Conservation (phyloP, 202 grass and related monocot genomes). For the Schoenoplectus triqueter region DNA sequence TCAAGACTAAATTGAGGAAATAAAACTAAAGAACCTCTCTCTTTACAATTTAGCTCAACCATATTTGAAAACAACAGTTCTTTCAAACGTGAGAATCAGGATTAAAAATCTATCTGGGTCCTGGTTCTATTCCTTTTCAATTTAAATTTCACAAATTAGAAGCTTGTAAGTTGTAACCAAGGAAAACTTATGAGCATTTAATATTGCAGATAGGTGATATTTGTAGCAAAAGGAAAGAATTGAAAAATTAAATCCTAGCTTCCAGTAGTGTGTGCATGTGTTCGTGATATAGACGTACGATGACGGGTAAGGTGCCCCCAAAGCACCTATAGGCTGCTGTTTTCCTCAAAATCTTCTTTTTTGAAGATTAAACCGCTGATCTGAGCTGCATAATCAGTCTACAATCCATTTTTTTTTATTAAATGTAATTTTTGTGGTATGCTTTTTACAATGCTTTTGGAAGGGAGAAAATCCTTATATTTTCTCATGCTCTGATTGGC, state of each 20-base stretch:
- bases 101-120: neutral
- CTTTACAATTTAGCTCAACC: constrained; percentile 8
- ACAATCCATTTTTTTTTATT: neutral
- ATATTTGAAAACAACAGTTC: neutral
- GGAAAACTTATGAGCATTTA: neutral
- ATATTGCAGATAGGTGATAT: constrained; percentile 5
- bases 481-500: neutral
- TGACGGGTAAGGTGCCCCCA: neutral
- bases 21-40: neutral
- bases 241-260: neutral
- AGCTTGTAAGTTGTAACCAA: neutral
- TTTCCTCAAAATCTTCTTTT: neutral
- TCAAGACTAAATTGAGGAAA: neutral
- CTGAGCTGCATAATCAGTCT: neutral
- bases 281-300: neutral
- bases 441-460: neutral
- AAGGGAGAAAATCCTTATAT: neutral
- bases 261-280: neutral
- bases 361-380: neutral
- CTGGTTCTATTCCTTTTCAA: constrained; percentile 19
- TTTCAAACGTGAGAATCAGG: neutral
- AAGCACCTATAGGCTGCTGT: neutral
- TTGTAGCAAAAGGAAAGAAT: neutral
- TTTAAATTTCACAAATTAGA: neutral
- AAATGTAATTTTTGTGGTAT: neutral